phyloP scores from a whole-genome alignment of 1,284 basidiomycete species.

The Erythrobasidium hasegawianum region DNA sequence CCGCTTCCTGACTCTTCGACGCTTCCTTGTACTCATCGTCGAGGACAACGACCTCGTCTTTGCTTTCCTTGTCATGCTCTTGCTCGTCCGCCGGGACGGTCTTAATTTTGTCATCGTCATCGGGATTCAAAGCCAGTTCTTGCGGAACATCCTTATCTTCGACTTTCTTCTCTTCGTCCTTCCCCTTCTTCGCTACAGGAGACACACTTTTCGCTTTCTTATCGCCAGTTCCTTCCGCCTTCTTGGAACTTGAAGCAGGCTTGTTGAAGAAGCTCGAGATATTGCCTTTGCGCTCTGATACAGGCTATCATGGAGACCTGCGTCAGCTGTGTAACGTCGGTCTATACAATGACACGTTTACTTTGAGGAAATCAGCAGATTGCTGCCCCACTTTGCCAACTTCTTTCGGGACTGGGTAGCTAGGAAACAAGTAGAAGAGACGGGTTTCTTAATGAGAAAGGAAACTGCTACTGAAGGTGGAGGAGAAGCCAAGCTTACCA shows the following conservation, averaged over 20 bases:
- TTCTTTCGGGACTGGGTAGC: constrained; percentile 83
- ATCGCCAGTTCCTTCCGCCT: constrained; percentile 1
- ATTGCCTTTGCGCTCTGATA: constrained; percentile 75
- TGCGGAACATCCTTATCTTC: background rate
- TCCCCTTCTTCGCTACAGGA: constrained; percentile 1
- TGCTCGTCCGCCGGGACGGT: background rate
- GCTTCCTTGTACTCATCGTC: background rate
- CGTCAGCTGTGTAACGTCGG: too few relatives aligned
- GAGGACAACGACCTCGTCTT: background rate
- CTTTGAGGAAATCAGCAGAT: constrained; percentile 67
- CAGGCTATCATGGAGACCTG: constrained; percentile 59
- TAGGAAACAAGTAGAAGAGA: too few relatives aligned
- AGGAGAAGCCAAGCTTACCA: constrained; percentile 59
- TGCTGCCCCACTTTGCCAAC: constrained; percentile 86
- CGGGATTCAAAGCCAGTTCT: constrained; percentile 23
- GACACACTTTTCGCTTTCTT: background rate
- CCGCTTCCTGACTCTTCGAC: background rate
- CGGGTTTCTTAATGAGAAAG: too few relatives aligned
- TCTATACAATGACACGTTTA: background rate
- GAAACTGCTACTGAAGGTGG: too few relatives aligned
- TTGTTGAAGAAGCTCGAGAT: constrained; percentile 82
- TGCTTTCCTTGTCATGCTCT: background rate
- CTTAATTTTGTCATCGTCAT: constrained; percentile 18
- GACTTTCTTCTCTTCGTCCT: background rate
- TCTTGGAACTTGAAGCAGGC: constrained; percentile 49